phyloP scores from a whole-genome alignment of 768 basidiomycete species.

The Dendrothele bispora region DNA sequence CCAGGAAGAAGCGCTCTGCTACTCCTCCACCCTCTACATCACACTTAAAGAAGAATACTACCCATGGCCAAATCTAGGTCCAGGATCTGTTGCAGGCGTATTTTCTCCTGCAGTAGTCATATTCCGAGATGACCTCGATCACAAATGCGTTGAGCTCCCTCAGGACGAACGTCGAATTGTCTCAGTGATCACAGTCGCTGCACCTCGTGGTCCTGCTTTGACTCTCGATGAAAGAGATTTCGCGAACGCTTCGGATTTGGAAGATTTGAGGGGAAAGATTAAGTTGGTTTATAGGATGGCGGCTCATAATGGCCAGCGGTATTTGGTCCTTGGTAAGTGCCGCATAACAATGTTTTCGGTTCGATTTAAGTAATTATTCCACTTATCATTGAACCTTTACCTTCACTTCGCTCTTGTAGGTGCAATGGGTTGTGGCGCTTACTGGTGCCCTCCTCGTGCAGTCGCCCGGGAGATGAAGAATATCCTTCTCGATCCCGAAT shows the following conservation, averaged over 20 bases:
- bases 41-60: slow-evolving; percentile 41
- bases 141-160: slow-evolving; percentile 36
- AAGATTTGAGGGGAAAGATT: slow-evolving; percentile 43
- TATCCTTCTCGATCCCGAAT: slow-evolving; percentile 40
- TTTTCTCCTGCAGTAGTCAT: slow-evolving; percentile 47
- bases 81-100: slow-evolving; percentile 36
- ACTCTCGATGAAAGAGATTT: slow-evolving; percentile 24
- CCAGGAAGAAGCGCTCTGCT: slow-evolving; percentile 49
- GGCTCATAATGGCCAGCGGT: slow-evolving; percentile 32
- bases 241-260: slow-evolving; percentile 22
- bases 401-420: no score
- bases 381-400: no score
- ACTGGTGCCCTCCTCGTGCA: slow-evolving; percentile 37
- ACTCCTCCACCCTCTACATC: slow-evolving; percentile 43
- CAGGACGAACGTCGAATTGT: slow-evolving; percentile 32
- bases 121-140: slow-evolving; percentile 46
- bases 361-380: not conserved
- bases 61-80: slow-evolving; percentile 47
- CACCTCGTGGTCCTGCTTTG: slow-evolving; percentile 32
- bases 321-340: slow-evolving; percentile 41
- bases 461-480: slow-evolving; percentile 43
- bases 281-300: slow-evolving; percentile 44
- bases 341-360: not conserved
- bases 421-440: slow-evolving; percentile 47
- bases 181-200: slow-evolving; percentile 47